phyloP scores from a whole-genome alignment of 2,329 filamentous ascomycete genomes.

The Penicillium sclerotiorum region DNA sequence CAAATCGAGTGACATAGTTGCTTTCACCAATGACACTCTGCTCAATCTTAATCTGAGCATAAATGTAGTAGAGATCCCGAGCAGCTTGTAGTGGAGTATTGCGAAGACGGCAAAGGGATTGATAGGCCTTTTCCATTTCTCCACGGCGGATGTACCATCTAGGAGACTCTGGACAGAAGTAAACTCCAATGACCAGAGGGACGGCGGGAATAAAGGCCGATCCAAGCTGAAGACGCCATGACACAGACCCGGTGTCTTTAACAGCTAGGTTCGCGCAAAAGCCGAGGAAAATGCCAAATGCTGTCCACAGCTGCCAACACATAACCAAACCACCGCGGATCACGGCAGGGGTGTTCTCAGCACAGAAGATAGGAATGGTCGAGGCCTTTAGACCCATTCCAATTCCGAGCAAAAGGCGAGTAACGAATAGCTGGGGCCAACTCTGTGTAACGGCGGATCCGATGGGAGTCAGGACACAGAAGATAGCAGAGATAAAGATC shows the following conservation, averaged over 20 bases:
- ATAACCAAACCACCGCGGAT: slow-evolving; percentile 61
- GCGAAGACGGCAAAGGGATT: slow-evolving; percentile 59
- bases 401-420: slow-evolving; percentile 60
- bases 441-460: slow-evolving; percentile 64
- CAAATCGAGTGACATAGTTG: slow-evolving; percentile 64
- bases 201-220: slow-evolving; percentile 68
- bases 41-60: slow-evolving; percentile 55
- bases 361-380: slow-evolving; percentile 58
- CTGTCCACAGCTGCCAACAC: slow-evolving; percentile 57
- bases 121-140: slow-evolving; percentile 62
- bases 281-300: slow-evolving; percentile 68
- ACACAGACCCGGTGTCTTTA: slow-evolving; percentile 59
- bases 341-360: slow-evolving; percentile 58
- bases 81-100: slow-evolving; percentile 63
- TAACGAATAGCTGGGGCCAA: slow-evolving; percentile 62
- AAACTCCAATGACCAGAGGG: slow-evolving; percentile 61
- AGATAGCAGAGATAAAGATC: slow-evolving; percentile 65
- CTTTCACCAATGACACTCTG: slow-evolving; percentile 44
- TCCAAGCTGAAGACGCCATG: slow-evolving; percentile 66
- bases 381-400: slow-evolving; percentile 66
- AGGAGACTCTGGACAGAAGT: slow-evolving; percentile 66
- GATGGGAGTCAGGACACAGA: slow-evolving; percentile 69
- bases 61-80: slow-evolving; percentile 54
- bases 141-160: slow-evolving; percentile 70
- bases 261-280: slow-evolving; percentile 67